phyloP scores from a whole-genome alignment of 345 rosid genomes.

The Pistacia atlantica region DNA sequence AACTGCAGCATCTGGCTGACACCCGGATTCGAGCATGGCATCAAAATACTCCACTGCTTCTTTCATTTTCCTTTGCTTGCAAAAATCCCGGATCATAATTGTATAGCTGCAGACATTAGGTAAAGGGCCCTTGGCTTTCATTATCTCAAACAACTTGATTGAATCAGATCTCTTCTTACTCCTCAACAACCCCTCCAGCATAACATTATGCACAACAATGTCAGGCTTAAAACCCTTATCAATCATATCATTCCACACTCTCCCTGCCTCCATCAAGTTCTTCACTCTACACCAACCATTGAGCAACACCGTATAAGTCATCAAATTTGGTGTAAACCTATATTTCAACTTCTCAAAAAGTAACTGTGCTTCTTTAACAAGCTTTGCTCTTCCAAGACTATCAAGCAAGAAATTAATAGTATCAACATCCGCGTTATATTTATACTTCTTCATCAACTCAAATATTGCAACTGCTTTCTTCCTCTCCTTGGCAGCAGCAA shows the following conservation, averaged over 20 bases:
- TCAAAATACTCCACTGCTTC: constrained; percentile 72
- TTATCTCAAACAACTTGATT: constrained; percentile 75
- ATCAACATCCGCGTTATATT: constrained; percentile 62
- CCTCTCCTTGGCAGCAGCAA: constrained; percentile 91
- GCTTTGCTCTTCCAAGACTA: constrained; percentile 80
- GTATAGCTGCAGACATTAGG: constrained; percentile 78
- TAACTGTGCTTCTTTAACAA: constrained; percentile 75
- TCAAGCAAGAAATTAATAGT: constrained; percentile 78
- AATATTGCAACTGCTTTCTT: constrained; percentile 85
- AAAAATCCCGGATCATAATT: constrained; percentile 63
- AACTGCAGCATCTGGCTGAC: constrained; percentile 64
- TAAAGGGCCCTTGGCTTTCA: constrained; percentile 80
- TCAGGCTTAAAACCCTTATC: constrained; percentile 83
- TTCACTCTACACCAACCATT: constrained; percentile 78
- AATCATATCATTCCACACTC: constrained; percentile 86
- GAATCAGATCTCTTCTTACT: constrained; percentile 71
- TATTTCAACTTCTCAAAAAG: constrained; percentile 73
- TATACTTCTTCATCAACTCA: constrained; percentile 89
- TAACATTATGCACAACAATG: constrained; percentile 63
- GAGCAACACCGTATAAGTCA: constrained; percentile 74
- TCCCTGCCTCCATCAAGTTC: constrained; percentile 91
- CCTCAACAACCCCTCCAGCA: constrained; percentile 83
- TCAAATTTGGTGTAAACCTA: constrained; percentile 73
- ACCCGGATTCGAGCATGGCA: constrained; percentile 70
- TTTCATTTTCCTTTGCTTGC: constrained; percentile 76